Evolutionary conservation across 495 filamentous ascomycete species (phyloP).

Genomic region (Podospora sp.): DNA sequence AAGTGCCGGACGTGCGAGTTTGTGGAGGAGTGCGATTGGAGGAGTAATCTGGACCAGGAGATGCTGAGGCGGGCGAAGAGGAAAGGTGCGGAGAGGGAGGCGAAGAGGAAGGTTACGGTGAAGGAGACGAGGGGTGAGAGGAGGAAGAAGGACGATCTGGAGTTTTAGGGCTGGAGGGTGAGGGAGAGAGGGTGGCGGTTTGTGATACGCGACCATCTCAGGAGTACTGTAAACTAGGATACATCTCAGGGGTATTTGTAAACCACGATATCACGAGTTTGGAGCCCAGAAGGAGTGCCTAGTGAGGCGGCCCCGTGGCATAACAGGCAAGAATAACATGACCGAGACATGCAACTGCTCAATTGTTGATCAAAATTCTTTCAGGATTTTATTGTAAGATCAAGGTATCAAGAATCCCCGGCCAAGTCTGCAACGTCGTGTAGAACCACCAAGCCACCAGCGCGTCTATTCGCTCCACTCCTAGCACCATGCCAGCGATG

Average conservation of each 20-base stretch:
- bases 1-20: slow-evolving; percentile 75
- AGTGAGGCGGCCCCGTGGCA: background rate
- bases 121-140: background rate
- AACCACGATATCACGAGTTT: too few relatives aligned
- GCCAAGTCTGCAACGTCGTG: slow-evolving; percentile 6
- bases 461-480: slow-evolving; percentile 7
- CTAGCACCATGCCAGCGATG: background rate
- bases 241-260: too few relatives aligned
- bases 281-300: background rate
- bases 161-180: too few relatives aligned
- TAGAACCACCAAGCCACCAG: background rate
- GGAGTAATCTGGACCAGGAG: slow-evolving; percentile 42
- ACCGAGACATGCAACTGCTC: background rate
- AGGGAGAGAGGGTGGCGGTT: too few relatives aligned
- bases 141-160: background rate
- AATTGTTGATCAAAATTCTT: background rate
- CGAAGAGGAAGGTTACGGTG: slow-evolving; percentile 8
- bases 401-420: background rate
- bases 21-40: slow-evolving; percentile 56
- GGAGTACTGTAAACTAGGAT: too few relatives aligned
- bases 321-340: background rate
- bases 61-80: slow-evolving; percentile 22
- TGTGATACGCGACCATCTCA: too few relatives aligned
- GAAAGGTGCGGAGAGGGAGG: slow-evolving; percentile 13
- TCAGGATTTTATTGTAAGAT: background rate